Percentiles rank a stretch among this genome's conserved stretches.
phyloP scores from a whole-genome alignment of 352 stramenopile genomes.

The Phytopythium montanum region DNA sequence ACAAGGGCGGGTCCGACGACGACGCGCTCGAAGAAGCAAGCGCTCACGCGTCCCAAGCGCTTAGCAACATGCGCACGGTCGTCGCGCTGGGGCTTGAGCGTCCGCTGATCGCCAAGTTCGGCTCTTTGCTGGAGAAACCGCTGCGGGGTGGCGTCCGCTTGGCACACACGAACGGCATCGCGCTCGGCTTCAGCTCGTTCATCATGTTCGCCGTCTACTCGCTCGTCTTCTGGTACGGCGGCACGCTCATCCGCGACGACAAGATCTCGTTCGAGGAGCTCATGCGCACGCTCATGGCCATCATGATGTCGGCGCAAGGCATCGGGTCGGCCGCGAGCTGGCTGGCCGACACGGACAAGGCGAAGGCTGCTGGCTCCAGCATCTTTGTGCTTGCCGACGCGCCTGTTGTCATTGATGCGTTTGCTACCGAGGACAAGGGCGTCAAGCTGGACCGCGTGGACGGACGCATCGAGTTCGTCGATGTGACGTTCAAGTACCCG shows the following conservation, averaged over 20 bases:
- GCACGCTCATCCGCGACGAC: conserved; percentile 27
- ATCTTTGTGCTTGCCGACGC: too few species aligned
- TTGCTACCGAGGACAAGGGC: too few species aligned
- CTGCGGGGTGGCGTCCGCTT: conserved; percentile 16
- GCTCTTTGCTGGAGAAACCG: conserved; percentile 11
- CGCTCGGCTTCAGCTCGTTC: conserved; percentile 65
- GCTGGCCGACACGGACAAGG: conserved; percentile 34
- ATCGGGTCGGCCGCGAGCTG: conserved; percentile 21
- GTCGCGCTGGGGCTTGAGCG: conserved; percentile 22
- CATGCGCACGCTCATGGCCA: conserved; percentile 40
- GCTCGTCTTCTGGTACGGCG: conserved; percentile 61
- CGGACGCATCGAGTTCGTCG: conserved; percentile 51
- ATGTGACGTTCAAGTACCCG: conserved; percentile 82
- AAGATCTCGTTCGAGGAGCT: conserved; percentile 42
- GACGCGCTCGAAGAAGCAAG: conserved; percentile 27
- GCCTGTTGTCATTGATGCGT: too few species aligned
- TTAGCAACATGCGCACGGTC: conserved; percentile 41
- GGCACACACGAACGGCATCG: conserved; percentile 29
- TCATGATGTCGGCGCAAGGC: conserved; percentile 42
- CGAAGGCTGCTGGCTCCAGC: conserved; percentile 5
- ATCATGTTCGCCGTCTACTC: conserved; percentile 30
- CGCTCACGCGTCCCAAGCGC: conserved; percentile 32
- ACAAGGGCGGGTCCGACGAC: conserved; percentile 8
- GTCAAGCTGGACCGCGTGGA: neutral
- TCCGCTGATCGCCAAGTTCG: conserved; percentile 13